These are phyloP conservation scores for Penicillium sp. DNA, from an alignment of 2,329 filamentous ascomycete species.

Conservation along the genomic window DNA sequence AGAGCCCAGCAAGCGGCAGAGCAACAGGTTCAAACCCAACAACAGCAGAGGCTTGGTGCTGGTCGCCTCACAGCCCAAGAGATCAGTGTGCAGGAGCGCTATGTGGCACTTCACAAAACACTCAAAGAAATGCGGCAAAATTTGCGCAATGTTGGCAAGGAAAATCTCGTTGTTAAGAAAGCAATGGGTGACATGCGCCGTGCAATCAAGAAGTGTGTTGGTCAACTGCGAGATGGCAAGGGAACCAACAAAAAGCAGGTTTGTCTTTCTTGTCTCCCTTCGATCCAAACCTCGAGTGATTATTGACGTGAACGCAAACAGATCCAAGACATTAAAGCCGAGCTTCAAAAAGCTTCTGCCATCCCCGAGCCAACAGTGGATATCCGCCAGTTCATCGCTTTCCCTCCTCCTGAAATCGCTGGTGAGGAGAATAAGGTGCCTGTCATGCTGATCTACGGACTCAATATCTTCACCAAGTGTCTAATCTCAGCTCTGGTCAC, in stretches of 20 bases:
- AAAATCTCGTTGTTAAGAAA: constrained; percentile 56
- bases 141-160: constrained; percentile 52
- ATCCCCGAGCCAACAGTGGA: constrained; percentile 54
- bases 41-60: constrained; percentile 29
- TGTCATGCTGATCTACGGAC: constrained; percentile 65
- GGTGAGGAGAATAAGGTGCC: constrained; percentile 52
- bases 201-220: constrained; percentile 65
- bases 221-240: constrained; percentile 62
- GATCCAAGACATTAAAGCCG: constrained; percentile 45
- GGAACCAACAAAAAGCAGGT: constrained; percentile 58
- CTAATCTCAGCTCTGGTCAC: constrained; percentile 66
- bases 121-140: constrained; percentile 59
- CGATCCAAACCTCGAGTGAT: neutral
- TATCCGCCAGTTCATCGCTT: constrained; percentile 52
- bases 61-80: constrained; percentile 32
- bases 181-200: constrained; percentile 68
- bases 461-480: constrained; percentile 71
- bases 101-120: constrained; percentile 59
- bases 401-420: constrained; percentile 38
- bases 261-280: neutral
- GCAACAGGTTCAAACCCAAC: constrained; percentile 27
- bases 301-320: constrained; percentile 14
- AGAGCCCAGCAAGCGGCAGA: constrained; percentile 26
- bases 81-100: constrained; percentile 46
- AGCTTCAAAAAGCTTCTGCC: constrained; percentile 53